Percentiles rank a stretch among this genome's conserved stretches.
Evolutionary conservation across 2,329 filamentous ascomycete genomes (phyloP).

Genomic region (Biscogniauxia sp.): DNA sequence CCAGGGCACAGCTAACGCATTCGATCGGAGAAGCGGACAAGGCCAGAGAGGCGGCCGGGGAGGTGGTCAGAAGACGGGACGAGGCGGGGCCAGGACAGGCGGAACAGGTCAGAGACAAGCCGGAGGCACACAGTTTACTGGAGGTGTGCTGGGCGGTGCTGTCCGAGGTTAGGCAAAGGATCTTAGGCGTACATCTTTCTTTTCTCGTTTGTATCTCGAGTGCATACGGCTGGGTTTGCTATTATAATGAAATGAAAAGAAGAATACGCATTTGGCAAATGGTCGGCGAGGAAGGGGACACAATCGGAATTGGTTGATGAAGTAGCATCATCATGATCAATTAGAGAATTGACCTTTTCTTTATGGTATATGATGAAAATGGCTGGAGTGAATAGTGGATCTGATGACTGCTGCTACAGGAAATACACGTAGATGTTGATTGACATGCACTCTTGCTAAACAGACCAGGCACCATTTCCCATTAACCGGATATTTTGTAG

Average conservation of each 20-base stretch:
- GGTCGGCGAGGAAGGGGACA: slow-evolving; percentile 19
- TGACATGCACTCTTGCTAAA: too few species aligned
- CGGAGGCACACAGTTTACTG: slow-evolving; percentile 77
- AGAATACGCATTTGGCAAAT: slow-evolving; percentile 20
- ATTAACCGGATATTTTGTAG: too few species aligned
- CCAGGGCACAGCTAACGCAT: slow-evolving; percentile 91
- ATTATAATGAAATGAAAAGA: slow-evolving; percentile 10
- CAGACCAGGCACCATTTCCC: too few species aligned
- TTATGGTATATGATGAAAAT: background rate
- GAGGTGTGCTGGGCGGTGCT: slow-evolving; percentile 71
- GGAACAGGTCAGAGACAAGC: slow-evolving; percentile 66
- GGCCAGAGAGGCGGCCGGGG: slow-evolving; percentile 60
- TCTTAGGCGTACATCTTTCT: slow-evolving; percentile 15
- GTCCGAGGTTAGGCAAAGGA: slow-evolving; percentile 52
- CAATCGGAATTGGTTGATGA: slow-evolving; percentile 13
- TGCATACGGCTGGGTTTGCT: slow-evolving; percentile 28
- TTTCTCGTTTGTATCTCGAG: slow-evolving; percentile 28
- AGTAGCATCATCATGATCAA: slow-evolving; percentile 12
- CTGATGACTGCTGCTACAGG: too few species aligned
- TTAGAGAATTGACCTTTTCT: slow-evolving; percentile 23
- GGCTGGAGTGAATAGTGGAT: background rate
- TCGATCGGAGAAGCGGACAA: slow-evolving; percentile 85
- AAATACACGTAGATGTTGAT: too few species aligned
- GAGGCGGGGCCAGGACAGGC: slow-evolving; percentile 43
- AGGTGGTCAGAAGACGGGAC: slow-evolving; percentile 52